Evolutionary conservation across 176 grass and related monocot species (phyloP), one percentile per base, ranked within the genome.

Genomic region (Oryza punctata): DNA sequence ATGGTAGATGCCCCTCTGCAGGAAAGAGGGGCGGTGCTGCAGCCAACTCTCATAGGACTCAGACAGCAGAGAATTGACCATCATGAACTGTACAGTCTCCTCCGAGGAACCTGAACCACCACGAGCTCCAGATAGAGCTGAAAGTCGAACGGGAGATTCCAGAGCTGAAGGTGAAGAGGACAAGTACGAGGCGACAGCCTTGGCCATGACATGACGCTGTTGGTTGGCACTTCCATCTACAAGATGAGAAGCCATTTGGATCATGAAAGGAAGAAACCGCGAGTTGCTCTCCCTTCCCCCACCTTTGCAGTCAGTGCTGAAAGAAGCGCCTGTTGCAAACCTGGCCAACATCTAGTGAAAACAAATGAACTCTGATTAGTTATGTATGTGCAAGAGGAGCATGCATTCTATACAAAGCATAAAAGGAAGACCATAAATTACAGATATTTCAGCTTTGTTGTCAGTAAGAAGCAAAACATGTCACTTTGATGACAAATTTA

Each of bases 1-100:
- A 85, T 95, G 93, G 85, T 95, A 92, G 10, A 98, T 95, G 47
- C 96, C 93, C 49, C 91, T 91, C 85, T 95, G 93, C 73, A 95
- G 78, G 85, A 98, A 98, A 24, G 85, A 76, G 2, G 89, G 77
- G 30, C 93, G 90, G 80, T 98, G 91, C 65, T 93, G 87, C 15
- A 91, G 75, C 96, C 96, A 98, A 35, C 89, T 94, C 75, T 98
- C 96, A 12, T 98, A 98, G 4, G 96, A 95, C 80, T 98, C 91
- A 0, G 96, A 93, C 27, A 98, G 76, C 30, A 98, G 91, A 63
- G 96, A 98, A 71, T 91, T 91, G 21, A 95, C 93, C 96, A 98
- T 98, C 96, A 98, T 98, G 66, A 93, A 98, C 73, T 98, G 96
- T 73, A 98, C 89, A 0, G 91, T 98, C 73, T 98, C 96, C 82